A percentile compares a stretch with the other conserved stretches of the same genome.
Evolutionary conservation across 1,284 basidiomycete species (phyloP).

Genomic region (Ganoderma boninense): DNA sequence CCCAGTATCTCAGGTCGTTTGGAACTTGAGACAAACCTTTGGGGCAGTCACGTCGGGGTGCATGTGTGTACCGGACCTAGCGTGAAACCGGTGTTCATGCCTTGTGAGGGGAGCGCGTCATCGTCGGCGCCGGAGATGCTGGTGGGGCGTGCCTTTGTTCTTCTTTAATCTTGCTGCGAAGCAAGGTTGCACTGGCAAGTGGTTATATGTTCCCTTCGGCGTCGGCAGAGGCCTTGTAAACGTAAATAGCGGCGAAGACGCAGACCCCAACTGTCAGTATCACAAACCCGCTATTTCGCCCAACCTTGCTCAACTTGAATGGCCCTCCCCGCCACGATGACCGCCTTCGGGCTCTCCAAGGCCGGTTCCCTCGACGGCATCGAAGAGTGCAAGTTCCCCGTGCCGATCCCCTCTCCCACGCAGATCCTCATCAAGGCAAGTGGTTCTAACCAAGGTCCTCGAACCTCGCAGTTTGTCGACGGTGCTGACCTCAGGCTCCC

Average conservation of each 20-base stretch:
- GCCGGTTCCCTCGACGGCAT: background rate
- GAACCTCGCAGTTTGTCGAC: background rate
- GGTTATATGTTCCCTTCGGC: background rate
- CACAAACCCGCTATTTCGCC: background rate
- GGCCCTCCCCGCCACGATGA: background rate
- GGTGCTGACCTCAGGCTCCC: no score
- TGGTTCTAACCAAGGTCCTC: background rate
- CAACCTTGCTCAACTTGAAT: background rate
- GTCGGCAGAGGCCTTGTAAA: background rate
- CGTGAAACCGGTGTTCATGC: no score
- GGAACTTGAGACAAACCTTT: no score
- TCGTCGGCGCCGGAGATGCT: background rate
- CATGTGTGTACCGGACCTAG: no score
- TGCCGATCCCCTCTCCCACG: background rate
- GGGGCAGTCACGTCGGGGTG: no score
- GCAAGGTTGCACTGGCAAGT: background rate
- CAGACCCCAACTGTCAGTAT: background rate
- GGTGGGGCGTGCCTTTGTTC: background rate
- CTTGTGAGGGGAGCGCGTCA: no score
- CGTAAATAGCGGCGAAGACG: background rate
- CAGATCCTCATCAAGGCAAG: constrained; percentile 6
- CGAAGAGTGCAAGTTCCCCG: constrained; percentile 1
- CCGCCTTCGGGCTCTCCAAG: constrained; percentile 5
- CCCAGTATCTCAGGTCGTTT: no score
- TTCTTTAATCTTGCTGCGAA: background rate